Conservation (phyloP, 2,329 filamentous ascomycete species). For the Coleophoma eucalyptorum region DNA sequence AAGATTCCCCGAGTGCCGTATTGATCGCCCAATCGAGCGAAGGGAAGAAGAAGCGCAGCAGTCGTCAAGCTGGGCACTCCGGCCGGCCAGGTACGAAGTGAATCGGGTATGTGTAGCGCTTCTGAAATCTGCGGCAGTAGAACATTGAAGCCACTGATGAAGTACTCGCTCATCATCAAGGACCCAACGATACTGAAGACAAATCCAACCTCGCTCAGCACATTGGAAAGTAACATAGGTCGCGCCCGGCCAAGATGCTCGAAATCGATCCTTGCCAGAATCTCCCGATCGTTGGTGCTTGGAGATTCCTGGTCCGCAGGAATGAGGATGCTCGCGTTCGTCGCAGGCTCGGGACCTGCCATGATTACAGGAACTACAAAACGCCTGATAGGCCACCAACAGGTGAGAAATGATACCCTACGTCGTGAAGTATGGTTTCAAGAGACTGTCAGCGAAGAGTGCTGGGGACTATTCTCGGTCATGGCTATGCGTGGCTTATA, state of each 20-base stretch:
- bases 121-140: conserved; percentile 60
- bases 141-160: conserved; percentile 68
- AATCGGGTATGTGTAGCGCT: conserved; percentile 58
- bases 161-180: conserved; percentile 54
- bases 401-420: too few relatives aligned
- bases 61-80: conserved; percentile 52
- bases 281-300: too few relatives aligned
- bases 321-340: too few relatives aligned
- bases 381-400: too few relatives aligned
- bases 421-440: too few relatives aligned
- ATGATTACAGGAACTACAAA: too few relatives aligned
- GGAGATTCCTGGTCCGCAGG: too few relatives aligned
- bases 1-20: conserved; percentile 57
- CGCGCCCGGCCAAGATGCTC: conserved; percentile 44
- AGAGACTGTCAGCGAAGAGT: too few relatives aligned
- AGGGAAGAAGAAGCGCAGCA: conserved; percentile 52
- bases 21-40: conserved; percentile 55
- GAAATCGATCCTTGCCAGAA: not conserved
- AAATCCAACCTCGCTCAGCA: conserved; percentile 48
- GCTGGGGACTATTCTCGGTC: too few relatives aligned
- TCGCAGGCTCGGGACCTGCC: too few relatives aligned
- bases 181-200: conserved; percentile 51
- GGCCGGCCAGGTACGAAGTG: conserved; percentile 55
- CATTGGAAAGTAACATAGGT: conserved; percentile 42
- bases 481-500: too few relatives aligned